Base-by-base conservation (phyloP, 2,329 filamentous ascomycete species). In the Cyclaneusma minus region DNA sequence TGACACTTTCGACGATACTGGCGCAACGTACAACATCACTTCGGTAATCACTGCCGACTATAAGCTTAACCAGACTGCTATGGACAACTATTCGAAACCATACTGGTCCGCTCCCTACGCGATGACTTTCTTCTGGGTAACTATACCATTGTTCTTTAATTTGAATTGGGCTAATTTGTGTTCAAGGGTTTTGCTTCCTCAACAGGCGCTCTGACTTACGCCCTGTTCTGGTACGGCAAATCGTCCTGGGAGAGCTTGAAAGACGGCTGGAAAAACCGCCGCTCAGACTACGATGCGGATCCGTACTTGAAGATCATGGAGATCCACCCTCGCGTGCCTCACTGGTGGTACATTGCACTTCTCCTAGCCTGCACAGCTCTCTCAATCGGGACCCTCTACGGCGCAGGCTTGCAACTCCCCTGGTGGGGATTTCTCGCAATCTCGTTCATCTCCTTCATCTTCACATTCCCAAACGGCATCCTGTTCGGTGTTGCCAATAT, bases 161-260 rank as follows among this genome's bases (percentile, higher is more conserved):
- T n/a, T n/a, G n/a, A n/a, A n/a, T n/a, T n/a, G n/a, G n/a, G n/a
- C n/a, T n/a, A n/a, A n/a, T n/a, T n/a, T n/a, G n/a, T n/a, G n/a
- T n/a, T n/a, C n/a, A n/a, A n/a, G n/a, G 47, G 45, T 3, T 50
- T 50, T 29, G 47, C 44, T n/a, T 39, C 38, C 21, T 48, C 43
- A 2, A 43, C 44, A 4, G 44, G 37, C 9, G 43, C 44, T n/a
- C 29, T 50, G 13, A 18, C 42, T 3, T 50, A 45, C 26, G 36
- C 41, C 3, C 25, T 35, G 4, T 35, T 49, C 9, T 48, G 38
- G 36, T 44, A 44, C 21, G 43, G 44, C 6, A 36, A 36, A 17
- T 37, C 41, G 22, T 37, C 35, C 4, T 43, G 30, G 24, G 28
- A 19, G 5, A 30, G 32, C 7, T 28, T 41, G 15, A 34, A 30